Base-by-base conservation (phyloP, 208 protist species). In the Trypanosoma scelopori region DNA sequence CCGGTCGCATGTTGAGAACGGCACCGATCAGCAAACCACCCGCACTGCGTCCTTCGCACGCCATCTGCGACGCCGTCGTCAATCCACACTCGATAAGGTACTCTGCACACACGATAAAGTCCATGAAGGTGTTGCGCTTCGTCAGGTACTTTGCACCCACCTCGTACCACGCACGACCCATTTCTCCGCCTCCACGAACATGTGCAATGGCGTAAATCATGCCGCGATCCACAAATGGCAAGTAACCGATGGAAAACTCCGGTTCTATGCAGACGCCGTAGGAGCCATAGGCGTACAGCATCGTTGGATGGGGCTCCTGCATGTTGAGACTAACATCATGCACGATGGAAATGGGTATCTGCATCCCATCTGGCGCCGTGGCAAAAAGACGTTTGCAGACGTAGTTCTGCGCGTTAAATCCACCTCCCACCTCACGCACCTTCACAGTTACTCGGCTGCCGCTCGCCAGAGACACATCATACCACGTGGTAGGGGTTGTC, bases 71-170 rank as follows among this genome's bases (percentile, higher is more conserved):
- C 15, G 88, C 76, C 47, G 69, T 81, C 30, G 91, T 97, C 45
- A 88, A 42, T 22, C 77, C 78, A 13, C 43, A 52, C 18, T 85
- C 66, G 55, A 97, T 76, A 25, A 98, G 79, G 69, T 92, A 78
- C 70, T 96, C 80, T n/a, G 93, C 91, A 55, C 82, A 76, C 16
- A 85, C 81, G 67, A 97, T 93, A 67, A 97, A 97, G 78, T 98
- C 96, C 25, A 71, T 83, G 65, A 97, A 98, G 50, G 93, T 96
- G 77, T 97, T 97, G 55, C 86, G 85, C 82, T 98, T 98, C 7
- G 81, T 95, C 22, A 89, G 76, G 76, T 97, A 97, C 78, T 97
- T 97, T 48, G 79, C 95, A 16, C 91, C 89, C 6, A 94, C 61
- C 69, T 95, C 87, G 76, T 96, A 97, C 88, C 87, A 96, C 32